Conservation (phyloP, 352 stramenopile genomes). For the Phytophthora fragariaefolia region DNA sequence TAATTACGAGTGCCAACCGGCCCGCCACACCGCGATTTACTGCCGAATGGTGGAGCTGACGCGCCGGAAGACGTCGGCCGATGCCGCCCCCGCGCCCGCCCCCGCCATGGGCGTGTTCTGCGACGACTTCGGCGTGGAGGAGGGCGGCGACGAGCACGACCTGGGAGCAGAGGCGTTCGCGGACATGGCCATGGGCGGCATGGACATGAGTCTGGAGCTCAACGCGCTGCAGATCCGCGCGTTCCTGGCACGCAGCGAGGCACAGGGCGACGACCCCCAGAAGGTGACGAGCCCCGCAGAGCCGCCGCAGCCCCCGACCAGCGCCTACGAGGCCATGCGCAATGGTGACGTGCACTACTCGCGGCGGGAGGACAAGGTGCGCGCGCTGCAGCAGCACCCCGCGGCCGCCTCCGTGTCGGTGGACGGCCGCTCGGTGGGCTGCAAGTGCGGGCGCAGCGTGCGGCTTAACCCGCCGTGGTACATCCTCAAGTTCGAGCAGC, state of each 20-base stretch:
- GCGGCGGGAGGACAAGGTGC: constrained; percentile 71
- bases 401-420: constrained; percentile 49
- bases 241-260: constrained; percentile 50
- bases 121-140: constrained; percentile 36
- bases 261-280: constrained; percentile 22
- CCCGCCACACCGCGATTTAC: no score
- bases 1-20: no score
- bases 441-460: constrained; percentile 76
- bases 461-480: constrained; percentile 86
- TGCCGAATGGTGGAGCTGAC: constrained; percentile 2
- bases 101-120: constrained; percentile 25
- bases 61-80: neutral
- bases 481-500: constrained; percentile 88
- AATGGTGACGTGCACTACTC: constrained; percentile 51
- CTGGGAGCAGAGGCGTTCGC: constrained; percentile 66
- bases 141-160: constrained; percentile 55
- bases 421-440: constrained; percentile 65
- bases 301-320: constrained; percentile 15
- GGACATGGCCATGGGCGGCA: constrained; percentile 56
- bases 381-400: constrained; percentile 60
- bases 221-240: constrained; percentile 61
- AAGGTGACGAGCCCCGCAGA: neutral
- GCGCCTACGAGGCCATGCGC: constrained; percentile 39
- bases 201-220: constrained; percentile 71
- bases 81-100: neutral